A percentile compares a stretch with the other conserved stretches of the same genome.
Evolutionary conservation across 768 basidiomycete species (phyloP).

Genomic region (Coprinopsis strossmayeri): DNA sequence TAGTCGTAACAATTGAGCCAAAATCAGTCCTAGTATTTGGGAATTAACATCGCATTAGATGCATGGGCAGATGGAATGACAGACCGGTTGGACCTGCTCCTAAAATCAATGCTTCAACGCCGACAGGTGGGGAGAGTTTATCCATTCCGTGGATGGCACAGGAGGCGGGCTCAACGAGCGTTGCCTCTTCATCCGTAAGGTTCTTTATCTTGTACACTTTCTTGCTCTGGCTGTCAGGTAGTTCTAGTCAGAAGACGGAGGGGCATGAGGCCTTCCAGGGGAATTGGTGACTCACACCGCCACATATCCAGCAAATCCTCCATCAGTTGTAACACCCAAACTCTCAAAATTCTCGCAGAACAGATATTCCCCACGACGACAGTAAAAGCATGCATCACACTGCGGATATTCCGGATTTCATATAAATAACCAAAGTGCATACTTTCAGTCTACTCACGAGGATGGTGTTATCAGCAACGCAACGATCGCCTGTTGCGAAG

Average conservation of each 20-base stretch:
- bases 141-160: slow-evolving; percentile 92
- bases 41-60: too few species aligned
- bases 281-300: slow-evolving; percentile 54
- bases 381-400: slow-evolving; percentile 86
- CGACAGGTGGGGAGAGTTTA: slow-evolving; percentile 76
- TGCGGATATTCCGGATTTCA: slow-evolving; percentile 19
- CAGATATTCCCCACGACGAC: slow-evolving; percentile 74
- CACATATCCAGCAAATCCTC: slow-evolving; percentile 89
- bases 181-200: slow-evolving; percentile 81
- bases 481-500: slow-evolving; percentile 73
- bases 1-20: slow-evolving; percentile 81
- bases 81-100: slow-evolving; percentile 79
- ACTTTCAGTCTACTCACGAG: slow-evolving; percentile 42
- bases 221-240: slow-evolving; percentile 40
- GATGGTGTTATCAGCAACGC: slow-evolving; percentile 68
- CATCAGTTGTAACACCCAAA: slow-evolving; percentile 73
- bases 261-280: not conserved
- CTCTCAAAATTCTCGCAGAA: slow-evolving; percentile 83
- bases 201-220: slow-evolving; percentile 88
- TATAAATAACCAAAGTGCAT: slow-evolving; percentile 8
- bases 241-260: not conserved
- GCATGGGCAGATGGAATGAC: not conserved
- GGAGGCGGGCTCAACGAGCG: slow-evolving; percentile 83
- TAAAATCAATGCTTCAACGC: slow-evolving; percentile 76
- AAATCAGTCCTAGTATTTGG: slow-evolving; percentile 53